Percentiles rank a stretch among this genome's conserved stretches.
Evolutionary conservation across 257 asterid species (phyloP).

Genomic region (Ilex aquifolium): DNA sequence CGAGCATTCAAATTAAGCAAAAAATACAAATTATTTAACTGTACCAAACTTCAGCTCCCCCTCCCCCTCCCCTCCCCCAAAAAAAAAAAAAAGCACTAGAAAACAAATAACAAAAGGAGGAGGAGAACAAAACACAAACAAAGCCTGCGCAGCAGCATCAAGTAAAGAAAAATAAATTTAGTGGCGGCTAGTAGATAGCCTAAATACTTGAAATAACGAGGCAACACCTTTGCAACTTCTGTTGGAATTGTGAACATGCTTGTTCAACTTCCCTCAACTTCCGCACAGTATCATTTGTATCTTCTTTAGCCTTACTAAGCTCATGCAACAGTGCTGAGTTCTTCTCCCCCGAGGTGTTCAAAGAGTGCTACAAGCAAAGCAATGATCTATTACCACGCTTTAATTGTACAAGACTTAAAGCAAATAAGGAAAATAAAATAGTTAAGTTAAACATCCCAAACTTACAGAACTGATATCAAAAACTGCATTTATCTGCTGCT

Average conservation of each 20-base stretch:
- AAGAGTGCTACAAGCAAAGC: constrained; percentile 51
- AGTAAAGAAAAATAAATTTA: too few species aligned
- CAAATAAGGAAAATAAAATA: constrained; percentile 5
- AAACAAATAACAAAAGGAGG: too few species aligned
- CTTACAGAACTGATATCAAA: too few species aligned
- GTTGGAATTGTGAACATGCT: constrained; percentile 59
- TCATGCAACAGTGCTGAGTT: constrained; percentile 63
- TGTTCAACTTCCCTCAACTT: constrained; percentile 79
- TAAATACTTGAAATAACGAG: constrained; percentile 12
- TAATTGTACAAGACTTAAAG: constrained; percentile 8
- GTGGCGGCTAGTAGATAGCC: not conserved
- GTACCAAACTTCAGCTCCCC: too few species aligned
- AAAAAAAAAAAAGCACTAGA: too few species aligned
- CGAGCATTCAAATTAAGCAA: too few species aligned
- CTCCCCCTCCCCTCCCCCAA: too few species aligned
- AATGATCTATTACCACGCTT: not conserved
- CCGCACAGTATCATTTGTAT: constrained; percentile 40
- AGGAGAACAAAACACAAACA: too few species aligned
- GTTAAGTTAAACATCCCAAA: too few species aligned
- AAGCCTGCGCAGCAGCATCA: too few species aligned
- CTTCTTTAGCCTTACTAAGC: constrained; percentile 66
- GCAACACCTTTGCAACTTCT: constrained; percentile 61
- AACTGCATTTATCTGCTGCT: too few species aligned
- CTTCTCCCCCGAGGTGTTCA: constrained; percentile 54
- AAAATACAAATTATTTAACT: too few species aligned